These are phyloP conservation scores for Mallotus nudiflorus DNA, from an alignment of 345 rosid species.

Conservation along the genomic window DNA sequence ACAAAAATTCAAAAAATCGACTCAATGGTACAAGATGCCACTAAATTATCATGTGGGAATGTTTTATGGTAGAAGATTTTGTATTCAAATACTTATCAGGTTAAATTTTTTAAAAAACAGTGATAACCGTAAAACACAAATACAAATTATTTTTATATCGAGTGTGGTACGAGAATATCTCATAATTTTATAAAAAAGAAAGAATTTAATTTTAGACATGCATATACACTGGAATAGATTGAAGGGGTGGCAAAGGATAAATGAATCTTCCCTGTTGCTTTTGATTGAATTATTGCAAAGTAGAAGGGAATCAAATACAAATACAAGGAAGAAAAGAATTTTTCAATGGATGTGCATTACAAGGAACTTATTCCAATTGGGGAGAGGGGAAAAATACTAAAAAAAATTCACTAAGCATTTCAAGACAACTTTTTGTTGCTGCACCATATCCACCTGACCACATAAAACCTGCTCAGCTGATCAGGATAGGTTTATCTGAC, in stretches of 20 bases:
- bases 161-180: too few relatives aligned
- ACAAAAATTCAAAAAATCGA: too few relatives aligned
- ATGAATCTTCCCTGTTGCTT: constrained; percentile 55
- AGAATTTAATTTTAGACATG: constrained; percentile 33
- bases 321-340: constrained; percentile 47
- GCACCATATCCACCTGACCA: constrained; percentile 38
- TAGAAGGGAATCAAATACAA: constrained; percentile 41
- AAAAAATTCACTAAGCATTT: neutral
- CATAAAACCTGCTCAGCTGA: constrained; percentile 44
- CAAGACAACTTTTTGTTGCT: constrained; percentile 28
- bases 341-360: constrained; percentile 48
- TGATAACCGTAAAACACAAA: too few relatives aligned
- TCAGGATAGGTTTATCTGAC: constrained; percentile 42
- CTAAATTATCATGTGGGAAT: too few relatives aligned
- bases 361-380: constrained; percentile 57
- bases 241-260: constrained; percentile 30
- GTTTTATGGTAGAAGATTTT: too few relatives aligned
- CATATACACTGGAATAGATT: constrained; percentile 19
- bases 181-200: neutral
- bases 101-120: too few relatives aligned
- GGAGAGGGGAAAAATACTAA: too few relatives aligned
- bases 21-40: too few relatives aligned
- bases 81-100: too few relatives aligned
- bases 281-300: constrained; percentile 66
- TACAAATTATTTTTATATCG: too few relatives aligned